Base-by-base conservation (phyloP, 2,329 filamentous ascomycete genomes). In the Dothideomycetidae sp. region DNA sequence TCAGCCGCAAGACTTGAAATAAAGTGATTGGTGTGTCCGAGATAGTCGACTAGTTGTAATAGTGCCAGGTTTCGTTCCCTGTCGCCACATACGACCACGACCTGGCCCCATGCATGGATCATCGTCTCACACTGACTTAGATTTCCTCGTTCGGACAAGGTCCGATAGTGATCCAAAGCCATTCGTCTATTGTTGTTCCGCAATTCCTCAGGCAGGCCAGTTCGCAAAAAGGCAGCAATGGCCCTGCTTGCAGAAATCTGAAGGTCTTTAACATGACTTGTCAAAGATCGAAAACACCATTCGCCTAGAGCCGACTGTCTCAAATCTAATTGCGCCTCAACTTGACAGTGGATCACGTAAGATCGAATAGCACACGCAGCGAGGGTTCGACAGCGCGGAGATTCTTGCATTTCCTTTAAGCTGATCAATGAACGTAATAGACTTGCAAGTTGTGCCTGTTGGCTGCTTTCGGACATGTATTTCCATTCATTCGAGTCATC, bases 11-110 rank as follows among this genome's bases (percentile, higher is more conserved):
- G 72, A 3, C 78, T 80, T 37, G 78, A 83, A 5, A 93, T 66
- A 19, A 93, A 71, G 28, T 73, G 71, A 54, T 92, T 93, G 29
- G 72, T 66, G 58, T 90, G 80, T 5, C 88, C 88, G 5, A 96
- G 66, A 52, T 90, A 93, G 41, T 93, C 81, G 5, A 94, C 67
- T 5, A 96, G 68, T 46, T 81, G 77, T 39, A 93, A 69, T 18
- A 98, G 64, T 14, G 90, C 79, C 36, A 94, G 71, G 48, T 90
- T 90, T 39, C 93, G 71, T 53, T 93, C 84, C 44, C 88, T 75
- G 44, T 90, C 82, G 11, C 74, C 71, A 31, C 81, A 78, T 7
- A 78, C 68, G 70, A 72, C 69, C 43, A 83, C 88, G 33, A 93
- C 67, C 51, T 84, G 78, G n/a, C 81, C 80, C 72, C 88, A 85